A percentile compares a stretch with the other conserved stretches of the same genome.
phyloP scores from a whole-genome alignment of 306 rosid species.

The Quercus wislizeni region DNA sequence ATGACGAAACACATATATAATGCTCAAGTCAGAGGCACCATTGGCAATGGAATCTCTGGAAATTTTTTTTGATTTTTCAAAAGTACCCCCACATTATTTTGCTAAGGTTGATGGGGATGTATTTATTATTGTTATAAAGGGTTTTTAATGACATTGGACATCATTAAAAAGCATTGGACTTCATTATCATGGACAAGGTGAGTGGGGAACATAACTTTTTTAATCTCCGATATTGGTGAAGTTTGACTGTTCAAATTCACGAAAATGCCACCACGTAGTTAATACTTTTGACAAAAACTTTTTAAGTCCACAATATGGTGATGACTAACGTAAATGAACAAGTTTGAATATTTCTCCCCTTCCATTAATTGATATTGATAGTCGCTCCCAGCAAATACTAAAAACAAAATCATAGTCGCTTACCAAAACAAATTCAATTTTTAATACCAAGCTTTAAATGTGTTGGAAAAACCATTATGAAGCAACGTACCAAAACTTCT shows the following conservation, averaged over 20 bases:
- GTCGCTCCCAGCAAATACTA: no score
- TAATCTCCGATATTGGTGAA: conserved; percentile 57
- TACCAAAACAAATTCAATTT: background rate
- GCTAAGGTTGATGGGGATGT: background rate
- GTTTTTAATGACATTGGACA: conserved; percentile 14
- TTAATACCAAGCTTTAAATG: background rate
- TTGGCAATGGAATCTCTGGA: background rate
- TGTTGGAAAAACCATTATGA: background rate
- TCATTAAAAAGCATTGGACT: conserved; percentile 18
- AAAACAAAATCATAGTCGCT: no score
- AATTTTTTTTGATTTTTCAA: background rate
- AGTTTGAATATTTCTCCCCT: conserved; percentile 35
- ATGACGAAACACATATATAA: background rate
- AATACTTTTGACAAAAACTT: conserved; percentile 43
- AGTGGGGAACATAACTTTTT: conserved; percentile 62
- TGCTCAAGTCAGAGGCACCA: background rate
- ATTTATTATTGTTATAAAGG: background rate
- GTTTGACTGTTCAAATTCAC: conserved; percentile 36
- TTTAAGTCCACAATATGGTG: conserved; percentile 19
- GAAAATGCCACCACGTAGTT: conserved; percentile 23
- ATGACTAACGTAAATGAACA: conserved; percentile 37
- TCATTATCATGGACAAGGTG: conserved; percentile 33
- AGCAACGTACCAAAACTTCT: no score
- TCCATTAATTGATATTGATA: conserved; percentile 24
- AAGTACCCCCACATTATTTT: background rate